A percentile compares a stretch with the other conserved stretches of the same genome.
Evolutionary conservation across 495 filamentous ascomycete species (phyloP).

Genomic region (Trypethelium eluteriae): DNA sequence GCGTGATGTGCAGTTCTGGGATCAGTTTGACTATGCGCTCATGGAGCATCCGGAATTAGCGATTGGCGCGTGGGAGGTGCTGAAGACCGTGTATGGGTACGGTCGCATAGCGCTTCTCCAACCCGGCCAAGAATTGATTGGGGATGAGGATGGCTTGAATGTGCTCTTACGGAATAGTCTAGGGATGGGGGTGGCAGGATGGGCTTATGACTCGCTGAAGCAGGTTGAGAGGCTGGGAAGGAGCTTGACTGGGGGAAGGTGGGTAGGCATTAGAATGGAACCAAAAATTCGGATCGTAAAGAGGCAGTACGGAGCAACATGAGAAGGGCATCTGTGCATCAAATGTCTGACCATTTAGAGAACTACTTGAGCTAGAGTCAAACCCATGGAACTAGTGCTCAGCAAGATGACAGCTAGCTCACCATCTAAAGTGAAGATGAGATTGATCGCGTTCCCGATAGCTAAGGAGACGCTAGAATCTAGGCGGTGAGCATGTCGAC

Average conservation of each 20-base stretch:
- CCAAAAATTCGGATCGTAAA: conserved; percentile 38
- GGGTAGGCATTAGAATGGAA: conserved; percentile 52
- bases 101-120: conserved; percentile 59
- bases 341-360: background rate
- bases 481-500: too few species aligned
- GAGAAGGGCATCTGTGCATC: too few species aligned
- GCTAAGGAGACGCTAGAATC: too few species aligned
- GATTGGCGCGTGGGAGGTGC: conserved; percentile 63
- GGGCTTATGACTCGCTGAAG: conserved; percentile 13
- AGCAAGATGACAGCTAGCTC: too few species aligned
- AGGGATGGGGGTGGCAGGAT: conserved; percentile 7
- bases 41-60: conserved; percentile 54
- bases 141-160: conserved; percentile 13
- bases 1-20: conserved; percentile 64
- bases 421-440: too few species aligned
- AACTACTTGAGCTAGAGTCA: background rate
- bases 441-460: background rate
- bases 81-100: conserved; percentile 63
- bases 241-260: conserved; percentile 27
- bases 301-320: conserved; percentile 6
- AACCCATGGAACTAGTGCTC: background rate
- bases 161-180: conserved; percentile 13
- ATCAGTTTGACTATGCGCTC: conserved; percentile 70
- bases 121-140: conserved; percentile 37
- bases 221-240: conserved; percentile 42